Evolutionary conservation across 73 alveolate species (phyloP).

Genomic region (Halteria grandinella): DNA sequence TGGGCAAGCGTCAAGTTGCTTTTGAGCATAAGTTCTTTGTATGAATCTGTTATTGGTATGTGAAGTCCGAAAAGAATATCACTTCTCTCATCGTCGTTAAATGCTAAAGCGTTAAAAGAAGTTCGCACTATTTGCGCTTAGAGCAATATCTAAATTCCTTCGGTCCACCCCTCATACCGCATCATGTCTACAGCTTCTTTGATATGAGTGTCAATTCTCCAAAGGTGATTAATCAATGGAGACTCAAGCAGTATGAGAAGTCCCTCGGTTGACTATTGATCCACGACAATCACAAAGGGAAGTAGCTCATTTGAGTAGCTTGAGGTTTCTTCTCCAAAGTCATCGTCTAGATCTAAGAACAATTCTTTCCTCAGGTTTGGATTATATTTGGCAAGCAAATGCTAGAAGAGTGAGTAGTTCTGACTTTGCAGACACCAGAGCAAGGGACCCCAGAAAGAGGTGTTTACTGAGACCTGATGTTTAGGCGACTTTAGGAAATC

Average conservation of each 20-base stretch:
- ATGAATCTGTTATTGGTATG: no score
- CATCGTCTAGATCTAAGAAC: slow-evolving; percentile 22
- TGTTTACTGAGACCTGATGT: neutral
- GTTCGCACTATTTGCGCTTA: no score
- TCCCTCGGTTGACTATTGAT: neutral
- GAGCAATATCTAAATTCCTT: no score
- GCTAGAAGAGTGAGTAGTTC: neutral
- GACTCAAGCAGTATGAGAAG: slow-evolving; percentile 5
- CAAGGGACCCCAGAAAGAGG: slow-evolving; percentile 36
- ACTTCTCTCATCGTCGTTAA: no score
- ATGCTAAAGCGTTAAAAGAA: no score
- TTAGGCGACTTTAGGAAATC: neutral
- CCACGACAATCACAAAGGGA: neutral
- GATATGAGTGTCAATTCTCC: neutral
- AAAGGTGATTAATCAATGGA: neutral
- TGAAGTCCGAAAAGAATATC: no score
- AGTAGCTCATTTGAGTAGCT: neutral
- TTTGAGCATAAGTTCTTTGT: no score
- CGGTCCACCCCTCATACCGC: slow-evolving; percentile 26
- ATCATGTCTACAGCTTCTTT: neutral
- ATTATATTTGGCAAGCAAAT: neutral
- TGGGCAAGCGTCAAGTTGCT: no score
- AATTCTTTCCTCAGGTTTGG: slow-evolving; percentile 7
- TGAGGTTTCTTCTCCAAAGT: slow-evolving; percentile 21
- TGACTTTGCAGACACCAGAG: neutral